Evolutionary conservation across 2,329 filamentous ascomycete species (phyloP).

Genomic region (Pyricularia sp.): DNA sequence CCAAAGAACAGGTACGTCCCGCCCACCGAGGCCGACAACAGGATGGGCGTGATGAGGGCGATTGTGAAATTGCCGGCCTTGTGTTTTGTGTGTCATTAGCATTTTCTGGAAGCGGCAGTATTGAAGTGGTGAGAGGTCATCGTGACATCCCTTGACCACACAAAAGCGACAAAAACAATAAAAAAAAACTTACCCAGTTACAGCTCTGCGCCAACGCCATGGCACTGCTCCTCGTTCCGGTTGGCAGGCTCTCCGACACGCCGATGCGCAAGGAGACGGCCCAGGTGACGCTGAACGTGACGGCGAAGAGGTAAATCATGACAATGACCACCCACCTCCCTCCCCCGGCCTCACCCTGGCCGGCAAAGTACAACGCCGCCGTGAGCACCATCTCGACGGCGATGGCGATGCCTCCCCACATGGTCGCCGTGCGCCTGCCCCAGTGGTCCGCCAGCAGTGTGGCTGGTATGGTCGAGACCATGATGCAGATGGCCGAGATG

Average conservation of each 20-base stretch:
- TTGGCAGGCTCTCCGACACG: conserved; percentile 41
- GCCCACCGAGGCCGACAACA: conserved; percentile 24
- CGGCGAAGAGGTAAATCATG: conserved; percentile 34
- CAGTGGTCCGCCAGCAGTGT: conserved; percentile 41
- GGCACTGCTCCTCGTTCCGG: conserved; percentile 38
- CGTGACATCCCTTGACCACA: too few species aligned
- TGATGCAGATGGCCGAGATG: conserved; percentile 42
- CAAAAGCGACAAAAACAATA: neutral
- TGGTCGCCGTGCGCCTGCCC: conserved; percentile 38
- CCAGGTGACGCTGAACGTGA: conserved; percentile 34
- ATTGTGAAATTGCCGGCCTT: conserved; percentile 32
- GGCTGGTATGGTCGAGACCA: conserved; percentile 39
- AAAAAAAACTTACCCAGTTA: conserved; percentile 29
- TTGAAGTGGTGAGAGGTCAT: too few species aligned
- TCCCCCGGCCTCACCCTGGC: conserved; percentile 23
- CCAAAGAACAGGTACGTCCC: conserved; percentile 34
- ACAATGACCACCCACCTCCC: conserved; percentile 38
- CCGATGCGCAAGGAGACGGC: conserved; percentile 40
- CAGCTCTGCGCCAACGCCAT: conserved; percentile 39
- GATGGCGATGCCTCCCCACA: conserved; percentile 38
- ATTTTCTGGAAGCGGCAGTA: too few species aligned
- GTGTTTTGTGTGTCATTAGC: too few species aligned
- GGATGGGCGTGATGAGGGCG: conserved; percentile 28
- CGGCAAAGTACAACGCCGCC: conserved; percentile 34
- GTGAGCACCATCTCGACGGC: conserved; percentile 39